Base-by-base conservation (phyloP, 345 rosid genomes). In the Linum tenue region DNA sequence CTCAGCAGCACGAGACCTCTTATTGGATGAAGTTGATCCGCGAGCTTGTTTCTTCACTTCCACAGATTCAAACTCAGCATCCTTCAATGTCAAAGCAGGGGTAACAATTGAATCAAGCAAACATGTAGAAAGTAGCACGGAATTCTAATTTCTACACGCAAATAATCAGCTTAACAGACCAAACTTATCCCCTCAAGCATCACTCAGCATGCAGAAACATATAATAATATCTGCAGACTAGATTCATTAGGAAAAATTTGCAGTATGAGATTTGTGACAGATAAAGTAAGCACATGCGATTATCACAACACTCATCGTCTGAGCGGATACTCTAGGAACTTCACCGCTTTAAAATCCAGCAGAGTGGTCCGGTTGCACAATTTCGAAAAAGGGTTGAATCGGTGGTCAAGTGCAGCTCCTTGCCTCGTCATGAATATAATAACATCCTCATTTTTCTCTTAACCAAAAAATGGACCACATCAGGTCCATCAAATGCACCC, bases 1-100 rank as follows among this genome's bases (percentile, higher is more conserved):
- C 78, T 94, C 82, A 6, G 99, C 97, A 68, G 97, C 95, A 14
- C 99, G 92, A 60, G 77, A 66, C 59, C 95, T 86, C 80, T 88
- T 88, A 2, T 82, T 65, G 35, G 89, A 87, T 67, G 31, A 22
- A 22, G 87, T 64, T 62, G 90, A 82, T 74, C 90, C 87, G 56
- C 81, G 77, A 39, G 39, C 65, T 75, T 73, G 82, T 63, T 85
- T 88, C 62, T 83, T 85, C 42, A 70, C 66, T 40, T 81, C 85
- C 37, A 73, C 72, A 62, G 79, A 86, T 74, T 80, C 92, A 62
- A 82, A 68, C 62, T 86, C 92, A 65, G 74, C 78, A 78, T 81
- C 87, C 92, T 87, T 71, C 31, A 38, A 42, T 42, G 58, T 61
- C 17, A 43, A 40, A 5, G 60, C 63, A 51, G 38, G 14, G 36